A percentile compares a stretch with the other conserved stretches of the same genome.
These are phyloP conservation scores for Nakaseomyces uthaithaninus DNA, from an alignment of 1,139 yeast genomes.

Conservation along the genomic window DNA sequence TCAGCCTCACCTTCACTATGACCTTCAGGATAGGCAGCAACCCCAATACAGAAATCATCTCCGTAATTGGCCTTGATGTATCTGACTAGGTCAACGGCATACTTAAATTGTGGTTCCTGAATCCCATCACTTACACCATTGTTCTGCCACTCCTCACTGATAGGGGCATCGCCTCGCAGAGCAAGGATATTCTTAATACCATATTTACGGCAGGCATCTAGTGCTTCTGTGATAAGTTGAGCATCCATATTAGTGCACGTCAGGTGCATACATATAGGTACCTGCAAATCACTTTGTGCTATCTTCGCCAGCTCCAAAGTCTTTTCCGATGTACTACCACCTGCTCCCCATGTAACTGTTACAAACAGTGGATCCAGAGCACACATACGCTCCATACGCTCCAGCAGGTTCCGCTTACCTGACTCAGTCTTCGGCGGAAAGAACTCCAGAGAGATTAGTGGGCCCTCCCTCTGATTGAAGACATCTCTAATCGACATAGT, in stretches of 20 bases:
- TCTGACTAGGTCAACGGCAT: constrained; percentile 76
- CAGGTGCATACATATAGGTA: constrained; percentile 86
- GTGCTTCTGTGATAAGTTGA: constrained; percentile 68
- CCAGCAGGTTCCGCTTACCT: constrained; percentile 74
- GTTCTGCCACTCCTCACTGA: constrained; percentile 42
- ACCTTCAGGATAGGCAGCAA: constrained; percentile 95
- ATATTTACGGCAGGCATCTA: constrained; percentile 56
- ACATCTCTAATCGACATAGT: constrained; percentile 46
- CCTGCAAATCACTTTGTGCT: constrained; percentile 64
- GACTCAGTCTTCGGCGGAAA: constrained; percentile 94
- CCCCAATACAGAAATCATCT: constrained; percentile 77
- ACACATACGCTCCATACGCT: constrained; percentile 77
- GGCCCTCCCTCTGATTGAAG: constrained; percentile 40
- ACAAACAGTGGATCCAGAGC: constrained; percentile 81
- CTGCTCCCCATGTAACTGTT: constrained; percentile 98
- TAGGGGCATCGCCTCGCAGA: constrained; percentile 92
- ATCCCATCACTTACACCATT: constrained; percentile 6
- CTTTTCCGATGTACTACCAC: constrained; percentile 86
- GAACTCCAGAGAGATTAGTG: constrained; percentile 84
- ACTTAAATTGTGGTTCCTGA: constrained; percentile 40
- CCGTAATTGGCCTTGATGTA: constrained; percentile 66
- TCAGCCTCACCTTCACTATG: constrained; percentile 71
- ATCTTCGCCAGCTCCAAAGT: constrained; percentile 75
- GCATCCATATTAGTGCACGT: constrained; percentile 92
- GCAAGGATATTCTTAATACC: constrained; percentile 89